Percentiles rank a stretch among this genome's conserved stretches.
Evolutionary conservation across 2,329 filamentous ascomycete species (phyloP).

Genomic region (Simplicillium sp.): DNA sequence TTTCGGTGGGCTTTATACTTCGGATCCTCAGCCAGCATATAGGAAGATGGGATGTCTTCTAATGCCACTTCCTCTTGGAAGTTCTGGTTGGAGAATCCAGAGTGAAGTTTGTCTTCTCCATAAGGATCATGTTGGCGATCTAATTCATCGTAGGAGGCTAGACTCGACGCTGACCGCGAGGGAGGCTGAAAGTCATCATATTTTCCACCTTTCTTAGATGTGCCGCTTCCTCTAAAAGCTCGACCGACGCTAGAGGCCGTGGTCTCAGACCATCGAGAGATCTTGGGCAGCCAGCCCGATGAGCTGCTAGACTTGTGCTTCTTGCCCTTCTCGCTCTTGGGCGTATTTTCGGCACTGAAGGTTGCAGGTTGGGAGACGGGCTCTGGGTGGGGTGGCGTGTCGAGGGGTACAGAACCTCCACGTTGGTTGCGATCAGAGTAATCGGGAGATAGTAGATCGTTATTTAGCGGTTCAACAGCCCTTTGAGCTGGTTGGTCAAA

Average conservation of each 20-base stretch:
- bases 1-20: constrained; percentile 79
- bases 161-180: constrained; percentile 73
- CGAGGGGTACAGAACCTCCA: constrained; percentile 43
- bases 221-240: constrained; percentile 60
- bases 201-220: constrained; percentile 46
- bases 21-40: constrained; percentile 45
- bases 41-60: constrained; percentile 1
- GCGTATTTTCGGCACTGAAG: constrained; percentile 71
- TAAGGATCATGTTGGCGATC: constrained; percentile 44
- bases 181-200: constrained; percentile 46
- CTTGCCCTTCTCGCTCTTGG: constrained; percentile 61
- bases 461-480: constrained; percentile 20
- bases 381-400: constrained; percentile 47
- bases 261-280: constrained; percentile 95
- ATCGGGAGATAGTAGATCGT: constrained; percentile 53
- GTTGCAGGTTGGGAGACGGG: constrained; percentile 26
- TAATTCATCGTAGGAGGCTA: constrained; percentile 57
- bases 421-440: constrained; percentile 34
- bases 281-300: constrained; percentile 75
- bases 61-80: constrained; percentile 22
- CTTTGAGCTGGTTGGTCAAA: constrained; percentile 34
- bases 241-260: constrained; percentile 81
- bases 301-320: constrained; percentile 85
- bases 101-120: constrained; percentile 51
- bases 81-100: constrained; percentile 45